Base-by-base conservation (phyloP, 2,329 filamentous ascomycete genomes). In the Colletotrichum karsti region DNA sequence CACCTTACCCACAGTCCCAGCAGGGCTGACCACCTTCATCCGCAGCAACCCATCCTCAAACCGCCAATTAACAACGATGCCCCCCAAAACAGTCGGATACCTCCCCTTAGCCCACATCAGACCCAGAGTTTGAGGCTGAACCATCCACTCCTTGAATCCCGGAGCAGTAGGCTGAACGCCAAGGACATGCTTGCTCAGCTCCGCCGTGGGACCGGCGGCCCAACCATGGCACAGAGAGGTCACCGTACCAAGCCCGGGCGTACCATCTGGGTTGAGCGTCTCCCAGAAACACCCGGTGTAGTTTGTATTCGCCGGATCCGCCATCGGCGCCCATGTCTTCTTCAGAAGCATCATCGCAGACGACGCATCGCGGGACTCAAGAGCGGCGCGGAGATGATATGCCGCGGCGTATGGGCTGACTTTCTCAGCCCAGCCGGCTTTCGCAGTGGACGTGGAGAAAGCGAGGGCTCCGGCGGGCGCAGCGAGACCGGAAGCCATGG, bases 151-250 rank as follows among this genome's bases (percentile, higher is more conserved):
- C n/a, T 35, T 24, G 35, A 69, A 78, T 0, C 76, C 75, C 3
- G 76, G 71, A 1, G 8, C 57, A 2, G 65, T 57, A 2, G 75
- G 68, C 51, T 61, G 61, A 4, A 73, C 63, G 7, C 77, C 76
- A 3, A 80, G 56, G 1, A 59, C 30, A 20, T 59, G 56, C 26
- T 30, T 59, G 50, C 69, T 76, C 24, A 79, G 63, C 37, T 79
- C 76, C 37, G 75, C 76, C 2, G 77, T 79, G 1, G 77, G 77
- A 1, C 75, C 77, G 0, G 77, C 72, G 1, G 72, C 70, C 78
- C 77, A 79, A 1, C 73, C 77, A 54, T 79, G 77, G 39, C 78
- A 79, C 1, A 79, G 63, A 18, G 74, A 76, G 2, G 78, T 80
- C 1, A 33, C 22, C 7, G 69, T 4, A 0, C 75, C 75, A 3